Evolutionary conservation across 2,329 filamentous ascomycete species (phyloP).

Genomic region (Neofusicoccum sp.): DNA sequence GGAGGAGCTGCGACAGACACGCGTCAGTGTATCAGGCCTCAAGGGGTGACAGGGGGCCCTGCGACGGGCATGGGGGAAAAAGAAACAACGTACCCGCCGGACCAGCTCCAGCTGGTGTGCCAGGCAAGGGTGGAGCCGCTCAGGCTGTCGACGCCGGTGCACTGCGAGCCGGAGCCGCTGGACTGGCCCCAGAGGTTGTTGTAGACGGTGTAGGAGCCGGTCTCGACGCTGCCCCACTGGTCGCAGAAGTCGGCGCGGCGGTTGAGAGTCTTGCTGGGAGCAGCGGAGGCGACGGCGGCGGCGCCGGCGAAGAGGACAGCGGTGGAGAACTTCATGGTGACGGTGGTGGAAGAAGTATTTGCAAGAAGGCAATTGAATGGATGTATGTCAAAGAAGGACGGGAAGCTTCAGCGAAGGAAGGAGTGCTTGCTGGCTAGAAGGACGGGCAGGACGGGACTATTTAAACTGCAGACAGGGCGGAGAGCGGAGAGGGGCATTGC

Average conservation of each 20-base stretch:
- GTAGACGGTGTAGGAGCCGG: constrained; percentile 38
- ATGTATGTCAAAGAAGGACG: constrained; percentile 1
- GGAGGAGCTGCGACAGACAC: constrained; percentile 27
- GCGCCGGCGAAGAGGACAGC: constrained; percentile 30
- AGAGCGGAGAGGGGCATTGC: neutral
- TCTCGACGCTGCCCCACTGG: constrained; percentile 34
- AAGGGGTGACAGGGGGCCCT: neutral
- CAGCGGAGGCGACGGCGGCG: constrained; percentile 33
- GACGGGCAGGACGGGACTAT: constrained; percentile 1
- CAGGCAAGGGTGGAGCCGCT: constrained; percentile 44
- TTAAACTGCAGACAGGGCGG: constrained; percentile 1
- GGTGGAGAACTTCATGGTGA: constrained; percentile 35
- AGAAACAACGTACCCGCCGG: constrained; percentile 39
- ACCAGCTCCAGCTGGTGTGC: constrained; percentile 49
- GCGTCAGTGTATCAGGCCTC: neutral
- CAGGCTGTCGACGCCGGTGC: constrained; percentile 46
- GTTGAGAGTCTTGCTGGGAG: constrained; percentile 30
- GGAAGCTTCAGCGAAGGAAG: neutral
- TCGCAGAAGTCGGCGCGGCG: constrained; percentile 39
- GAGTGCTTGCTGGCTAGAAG: neutral
- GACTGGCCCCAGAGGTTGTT: constrained; percentile 50
- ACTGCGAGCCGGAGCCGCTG: constrained; percentile 48
- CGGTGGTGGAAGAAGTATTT: neutral
- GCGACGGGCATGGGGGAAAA: neutral
- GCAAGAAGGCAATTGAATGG: neutral